Percentiles rank a stretch among this genome's conserved stretches.
Conservation (phyloP, 495 filamentous ascomycete species). For the Penicillium soppii region DNA sequence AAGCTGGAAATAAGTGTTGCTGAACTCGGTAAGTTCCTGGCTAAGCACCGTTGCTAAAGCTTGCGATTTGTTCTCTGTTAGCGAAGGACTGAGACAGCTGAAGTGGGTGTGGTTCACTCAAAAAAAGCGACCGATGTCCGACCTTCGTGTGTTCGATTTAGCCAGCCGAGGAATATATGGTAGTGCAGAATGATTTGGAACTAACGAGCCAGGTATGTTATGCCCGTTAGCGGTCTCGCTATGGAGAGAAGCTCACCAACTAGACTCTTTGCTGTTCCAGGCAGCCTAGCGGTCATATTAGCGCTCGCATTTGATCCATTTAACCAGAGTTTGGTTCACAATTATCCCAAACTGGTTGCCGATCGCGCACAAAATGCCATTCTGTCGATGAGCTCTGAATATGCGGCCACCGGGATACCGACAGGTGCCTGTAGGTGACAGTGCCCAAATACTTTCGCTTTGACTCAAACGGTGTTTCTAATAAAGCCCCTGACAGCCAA, state of each 20-base stretch:
- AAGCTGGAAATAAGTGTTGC: conserved; percentile 11
- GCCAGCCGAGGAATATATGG: conserved; percentile 16
- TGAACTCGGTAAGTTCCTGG: conserved; percentile 19
- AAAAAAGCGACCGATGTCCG: conserved; percentile 3
- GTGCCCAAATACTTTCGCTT: neutral
- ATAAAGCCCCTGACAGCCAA: neutral
- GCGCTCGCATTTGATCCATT: neutral
- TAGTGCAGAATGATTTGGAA: neutral
- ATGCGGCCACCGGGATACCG: neutral
- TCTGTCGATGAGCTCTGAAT: neutral
- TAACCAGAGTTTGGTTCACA: neutral
- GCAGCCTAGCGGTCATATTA: neutral
- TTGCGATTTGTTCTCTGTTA: conserved; percentile 10
- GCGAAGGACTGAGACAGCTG: conserved; percentile 12
- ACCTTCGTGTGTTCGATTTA: conserved; percentile 10
- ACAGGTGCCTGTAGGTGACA: neutral
- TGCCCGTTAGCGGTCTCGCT: neutral
- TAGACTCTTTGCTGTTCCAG: conserved; percentile 7
- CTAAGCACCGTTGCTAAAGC: conserved; percentile 10
- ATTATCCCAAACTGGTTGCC: neutral
- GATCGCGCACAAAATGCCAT: neutral
- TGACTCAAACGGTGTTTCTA: too few relatives aligned
- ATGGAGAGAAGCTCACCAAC: neutral
- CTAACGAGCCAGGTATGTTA: neutral
- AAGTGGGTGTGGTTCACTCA: conserved; percentile 24